These are phyloP conservation scores for Suillus subaureus DNA, from an alignment of 768 basidiomycete species.

Conservation along the genomic window DNA sequence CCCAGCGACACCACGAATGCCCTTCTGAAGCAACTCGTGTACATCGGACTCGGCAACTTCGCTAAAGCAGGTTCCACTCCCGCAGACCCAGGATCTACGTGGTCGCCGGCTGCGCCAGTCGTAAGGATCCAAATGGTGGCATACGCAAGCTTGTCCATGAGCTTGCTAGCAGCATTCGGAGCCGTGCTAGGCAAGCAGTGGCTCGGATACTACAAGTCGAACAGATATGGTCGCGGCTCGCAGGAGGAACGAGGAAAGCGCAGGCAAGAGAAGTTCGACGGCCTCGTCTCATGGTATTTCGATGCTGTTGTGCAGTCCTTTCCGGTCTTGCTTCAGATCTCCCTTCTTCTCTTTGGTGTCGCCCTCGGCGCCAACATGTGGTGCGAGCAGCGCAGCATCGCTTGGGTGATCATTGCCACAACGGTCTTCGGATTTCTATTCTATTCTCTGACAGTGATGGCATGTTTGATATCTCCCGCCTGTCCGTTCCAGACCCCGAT, in stretches of 20 bases:
- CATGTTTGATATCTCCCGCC: slow-evolving; percentile 3
- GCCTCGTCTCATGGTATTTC: slow-evolving; percentile 16
- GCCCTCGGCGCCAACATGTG: slow-evolving; percentile 11
- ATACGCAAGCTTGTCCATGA: slow-evolving; percentile 1
- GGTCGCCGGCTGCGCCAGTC: neutral
- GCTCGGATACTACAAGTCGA: slow-evolving; percentile 9
- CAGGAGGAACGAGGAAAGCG: slow-evolving; percentile 11
- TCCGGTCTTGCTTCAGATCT: slow-evolving; percentile 15
- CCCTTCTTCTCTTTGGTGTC: slow-evolving; percentile 15
- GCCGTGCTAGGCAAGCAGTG: slow-evolving; percentile 21
- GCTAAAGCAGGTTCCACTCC: neutral
- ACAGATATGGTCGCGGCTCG: slow-evolving; percentile 7
- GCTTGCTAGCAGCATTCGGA: slow-evolving; percentile 7
- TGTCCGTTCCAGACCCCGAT: slow-evolving; percentile 12
- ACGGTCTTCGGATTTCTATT: neutral
- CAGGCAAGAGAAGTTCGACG: slow-evolving; percentile 15
- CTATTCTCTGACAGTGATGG: slow-evolving; percentile 5
- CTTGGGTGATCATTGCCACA: neutral
- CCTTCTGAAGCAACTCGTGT: slow-evolving; percentile 13
- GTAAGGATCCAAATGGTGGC: neutral
- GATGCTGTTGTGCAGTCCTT: slow-evolving; percentile 13
- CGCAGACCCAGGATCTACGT: neutral
- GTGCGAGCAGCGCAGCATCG: neutral
- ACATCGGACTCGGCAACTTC: slow-evolving; percentile 7
- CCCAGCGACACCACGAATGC: slow-evolving; percentile 15